Evolutionary conservation across 1,139 yeast species (phyloP).

Genomic region (Entelexis paramagnoliae): DNA sequence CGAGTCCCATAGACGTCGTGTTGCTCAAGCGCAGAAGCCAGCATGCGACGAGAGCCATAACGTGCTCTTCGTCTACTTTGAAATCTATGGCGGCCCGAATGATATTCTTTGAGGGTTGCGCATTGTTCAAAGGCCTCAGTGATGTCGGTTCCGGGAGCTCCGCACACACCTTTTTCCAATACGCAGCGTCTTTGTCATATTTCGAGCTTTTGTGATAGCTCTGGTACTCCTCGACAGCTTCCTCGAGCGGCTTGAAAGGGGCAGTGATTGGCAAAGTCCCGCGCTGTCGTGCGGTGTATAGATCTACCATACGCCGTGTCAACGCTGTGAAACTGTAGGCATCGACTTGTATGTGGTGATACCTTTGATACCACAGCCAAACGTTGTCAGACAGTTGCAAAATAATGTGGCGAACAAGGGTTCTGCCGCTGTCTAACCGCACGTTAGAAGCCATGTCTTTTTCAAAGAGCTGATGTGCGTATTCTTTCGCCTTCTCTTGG

Average conservation of each 20-base stretch:
- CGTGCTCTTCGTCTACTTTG: conserved; percentile 4
- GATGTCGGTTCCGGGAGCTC: conserved; percentile 13
- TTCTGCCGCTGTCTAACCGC: conserved; percentile 7
- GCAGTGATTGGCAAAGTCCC: background rate
- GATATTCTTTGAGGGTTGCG: conserved; percentile 14
- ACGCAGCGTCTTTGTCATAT: conserved; percentile 11
- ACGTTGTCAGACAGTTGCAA: conserved; percentile 1
- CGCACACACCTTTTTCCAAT: conserved; percentile 10
- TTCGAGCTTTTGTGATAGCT: conserved; percentile 7
- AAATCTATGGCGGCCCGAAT: conserved; percentile 2
- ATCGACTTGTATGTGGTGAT: conserved; percentile 18
- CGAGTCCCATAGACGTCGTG: conserved; percentile 8
- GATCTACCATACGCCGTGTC: conserved; percentile 16
- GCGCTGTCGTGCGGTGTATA: conserved; percentile 8
- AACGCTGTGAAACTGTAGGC: conserved; percentile 20
- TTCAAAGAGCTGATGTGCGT: conserved; percentile 4
- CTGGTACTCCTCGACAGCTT: conserved; percentile 14
- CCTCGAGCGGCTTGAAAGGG: conserved; percentile 5
- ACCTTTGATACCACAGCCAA: conserved; percentile 18
- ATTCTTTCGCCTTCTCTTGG: background rate
- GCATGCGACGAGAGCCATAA: conserved; percentile 10
- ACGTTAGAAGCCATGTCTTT: conserved; percentile 4
- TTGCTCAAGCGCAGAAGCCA: conserved; percentile 17
- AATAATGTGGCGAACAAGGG: conserved; percentile 7
- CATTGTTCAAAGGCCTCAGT: conserved; percentile 9